Conservation (phyloP, 1,284 basidiomycete genomes). For the Pterulicium gracile region DNA sequence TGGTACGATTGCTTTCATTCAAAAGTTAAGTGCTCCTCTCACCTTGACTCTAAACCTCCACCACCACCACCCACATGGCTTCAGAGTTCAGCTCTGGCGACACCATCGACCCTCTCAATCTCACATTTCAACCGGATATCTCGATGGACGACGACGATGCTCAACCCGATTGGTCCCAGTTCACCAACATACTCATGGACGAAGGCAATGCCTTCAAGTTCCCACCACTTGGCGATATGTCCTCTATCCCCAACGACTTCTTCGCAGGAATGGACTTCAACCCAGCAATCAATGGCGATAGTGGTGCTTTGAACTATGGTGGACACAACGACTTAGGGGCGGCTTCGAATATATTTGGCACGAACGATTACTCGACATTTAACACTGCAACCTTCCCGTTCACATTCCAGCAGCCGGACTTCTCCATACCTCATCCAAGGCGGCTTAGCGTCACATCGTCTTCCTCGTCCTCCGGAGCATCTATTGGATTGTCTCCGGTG, state of each 20-base stretch:
- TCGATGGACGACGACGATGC: slow-evolving; percentile 12
- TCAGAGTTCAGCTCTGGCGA: slow-evolving; percentile 17
- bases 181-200: slow-evolving; percentile 32
- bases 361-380: slow-evolving; percentile 21
- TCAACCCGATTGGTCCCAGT: slow-evolving; percentile 41
- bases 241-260: slow-evolving; percentile 16
- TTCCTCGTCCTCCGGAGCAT: slow-evolving; percentile 39
- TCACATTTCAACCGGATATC: slow-evolving; percentile 23
- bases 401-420: slow-evolving; percentile 24
- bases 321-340: slow-evolving; percentile 14
- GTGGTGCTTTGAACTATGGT: slow-evolving; percentile 2
- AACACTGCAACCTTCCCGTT: slow-evolving; percentile 27
- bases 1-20: neutral
- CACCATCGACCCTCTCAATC: slow-evolving; percentile 41
- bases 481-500: slow-evolving; percentile 29
- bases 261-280: slow-evolving; percentile 2
- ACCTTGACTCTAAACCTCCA: no score
- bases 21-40: no score
- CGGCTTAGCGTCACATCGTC: slow-evolving; percentile 18
- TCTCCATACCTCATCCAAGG: slow-evolving; percentile 19
- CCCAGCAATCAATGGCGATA: neutral
- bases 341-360: slow-evolving; percentile 12
- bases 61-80: slow-evolving; percentile 14
- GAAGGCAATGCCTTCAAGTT: slow-evolving; percentile 16
- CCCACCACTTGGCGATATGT: slow-evolving; percentile 18